phyloP scores from a whole-genome alignment of 192 early-diverging fungal genomes.

The Dissophora ornata region DNA sequence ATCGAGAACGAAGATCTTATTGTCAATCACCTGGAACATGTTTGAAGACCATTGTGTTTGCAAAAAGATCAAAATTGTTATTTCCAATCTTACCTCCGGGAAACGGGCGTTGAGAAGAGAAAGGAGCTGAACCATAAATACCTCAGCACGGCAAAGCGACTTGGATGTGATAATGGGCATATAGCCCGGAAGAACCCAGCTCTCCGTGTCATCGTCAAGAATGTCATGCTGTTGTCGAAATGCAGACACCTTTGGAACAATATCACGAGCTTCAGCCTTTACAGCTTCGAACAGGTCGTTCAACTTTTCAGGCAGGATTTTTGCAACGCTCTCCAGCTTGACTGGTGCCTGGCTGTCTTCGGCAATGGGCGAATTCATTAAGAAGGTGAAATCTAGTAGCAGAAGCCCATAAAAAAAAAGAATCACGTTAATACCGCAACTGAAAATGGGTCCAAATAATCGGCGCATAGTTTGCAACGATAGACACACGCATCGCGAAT shows the following conservation, averaged over 20 bases:
- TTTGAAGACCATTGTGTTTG: neutral
- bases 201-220: neutral
- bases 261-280: conserved; percentile 4
- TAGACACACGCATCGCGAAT: too few relatives aligned
- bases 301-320: conserved; percentile 21
- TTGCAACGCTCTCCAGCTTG: conserved; percentile 21
- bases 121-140: conserved; percentile 21
- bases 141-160: conserved; percentile 10
- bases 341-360: conserved; percentile 29
- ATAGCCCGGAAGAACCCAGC: conserved; percentile 6
- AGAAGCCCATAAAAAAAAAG: neutral
- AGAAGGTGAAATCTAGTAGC: conserved; percentile 16
- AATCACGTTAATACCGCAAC: too few relatives aligned
- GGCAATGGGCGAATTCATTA: conserved; percentile 32
- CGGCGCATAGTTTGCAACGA: too few relatives aligned
- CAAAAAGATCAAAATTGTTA: too few relatives aligned
- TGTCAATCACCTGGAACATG: neutral
- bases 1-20: neutral
- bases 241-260: conserved; percentile 1
- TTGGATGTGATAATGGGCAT: conserved; percentile 7
- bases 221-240: conserved; percentile 10
- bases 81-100: conserved; percentile 17
- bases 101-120: conserved; percentile 16
- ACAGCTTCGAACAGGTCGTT: conserved; percentile 33
- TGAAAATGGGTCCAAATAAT: too few relatives aligned